Conservation (phyloP, 2,329 filamentous ascomycete species). For the Hymenoscyphus fructigenus region DNA sequence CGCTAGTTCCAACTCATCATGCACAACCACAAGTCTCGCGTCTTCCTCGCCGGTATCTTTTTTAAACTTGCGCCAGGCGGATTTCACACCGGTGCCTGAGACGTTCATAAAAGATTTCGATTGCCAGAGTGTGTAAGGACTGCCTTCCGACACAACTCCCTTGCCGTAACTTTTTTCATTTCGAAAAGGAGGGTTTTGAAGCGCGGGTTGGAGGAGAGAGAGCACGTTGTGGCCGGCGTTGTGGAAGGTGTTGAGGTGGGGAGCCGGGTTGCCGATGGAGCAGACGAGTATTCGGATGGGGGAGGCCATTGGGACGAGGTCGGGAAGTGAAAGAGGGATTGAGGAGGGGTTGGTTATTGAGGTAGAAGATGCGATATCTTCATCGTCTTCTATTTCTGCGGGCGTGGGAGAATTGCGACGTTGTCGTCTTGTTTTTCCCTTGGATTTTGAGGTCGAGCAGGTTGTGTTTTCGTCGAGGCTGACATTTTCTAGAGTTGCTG, state of each 20-base stretch:
- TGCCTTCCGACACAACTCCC: slow-evolving; percentile 46
- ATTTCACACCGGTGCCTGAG: slow-evolving; percentile 68
- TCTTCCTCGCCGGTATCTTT: slow-evolving; percentile 39
- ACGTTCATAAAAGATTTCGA: slow-evolving; percentile 82
- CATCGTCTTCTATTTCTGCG: not conserved
- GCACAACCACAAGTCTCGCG: slow-evolving; percentile 69
- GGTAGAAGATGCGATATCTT: not conserved
- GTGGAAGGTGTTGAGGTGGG: slow-evolving; percentile 78
- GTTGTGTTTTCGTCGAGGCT: slow-evolving; percentile 3
- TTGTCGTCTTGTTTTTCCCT: not conserved
- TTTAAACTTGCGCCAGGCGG: slow-evolving; percentile 61
- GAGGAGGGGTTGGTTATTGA: not conserved
- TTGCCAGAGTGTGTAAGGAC: slow-evolving; percentile 68
- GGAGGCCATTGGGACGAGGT: slow-evolving; percentile 22
- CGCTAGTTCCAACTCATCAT: slow-evolving; percentile 81
- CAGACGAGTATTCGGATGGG: slow-evolving; percentile 67
- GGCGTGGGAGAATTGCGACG: slow-evolving; percentile 6
- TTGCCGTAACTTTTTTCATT: slow-evolving; percentile 48
- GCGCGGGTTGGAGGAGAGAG: slow-evolving; percentile 46
- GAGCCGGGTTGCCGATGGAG: slow-evolving; percentile 81
- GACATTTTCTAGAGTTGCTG: slow-evolving; percentile 7
- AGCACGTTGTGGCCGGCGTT: slow-evolving; percentile 83
- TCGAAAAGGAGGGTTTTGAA: slow-evolving; percentile 47
- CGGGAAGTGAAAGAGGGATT: slow-evolving; percentile 4
- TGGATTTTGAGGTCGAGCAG: too few species aligned